Percentiles rank a stretch among this genome's conserved stretches.
Conservation (phyloP, 2,329 filamentous ascomycete species). For the Talaromyces sp. region DNA sequence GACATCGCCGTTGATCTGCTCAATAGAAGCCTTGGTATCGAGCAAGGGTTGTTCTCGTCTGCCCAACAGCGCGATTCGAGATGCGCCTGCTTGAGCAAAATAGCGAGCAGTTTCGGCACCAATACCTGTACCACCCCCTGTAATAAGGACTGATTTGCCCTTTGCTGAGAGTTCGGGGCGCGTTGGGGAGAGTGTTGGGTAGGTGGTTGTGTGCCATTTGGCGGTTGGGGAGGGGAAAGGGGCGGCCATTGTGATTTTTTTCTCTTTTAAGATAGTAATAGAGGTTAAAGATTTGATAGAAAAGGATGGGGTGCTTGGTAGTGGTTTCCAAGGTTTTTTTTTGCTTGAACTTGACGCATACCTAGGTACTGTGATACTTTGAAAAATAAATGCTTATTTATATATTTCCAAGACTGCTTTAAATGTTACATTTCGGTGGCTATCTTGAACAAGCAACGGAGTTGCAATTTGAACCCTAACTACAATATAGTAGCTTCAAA, state of each 20-base stretch:
- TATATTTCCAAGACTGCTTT: not conserved
- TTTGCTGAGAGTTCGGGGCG: slow-evolving; percentile 38
- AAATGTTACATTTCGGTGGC: too few species aligned
- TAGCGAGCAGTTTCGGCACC: slow-evolving; percentile 39
- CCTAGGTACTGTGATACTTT: not conserved
- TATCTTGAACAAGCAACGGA: not conserved
- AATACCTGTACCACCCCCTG: slow-evolving; percentile 45
- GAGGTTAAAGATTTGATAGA: not conserved
- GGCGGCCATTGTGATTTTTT: slow-evolving; percentile 19
- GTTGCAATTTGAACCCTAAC: not conserved
- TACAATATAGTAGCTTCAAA: not conserved
- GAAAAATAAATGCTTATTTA: too few species aligned
- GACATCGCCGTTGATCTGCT: slow-evolving; percentile 31
- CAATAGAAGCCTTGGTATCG: slow-evolving; percentile 34
- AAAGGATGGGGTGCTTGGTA: not conserved
- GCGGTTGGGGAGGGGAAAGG: slow-evolving; percentile 38
- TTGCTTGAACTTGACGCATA: too few species aligned
- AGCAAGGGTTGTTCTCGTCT: slow-evolving; percentile 33
- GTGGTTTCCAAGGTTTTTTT: too few species aligned
- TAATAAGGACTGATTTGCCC: slow-evolving; percentile 40
- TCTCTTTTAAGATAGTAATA: not conserved
- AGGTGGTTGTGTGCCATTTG: slow-evolving; percentile 20
- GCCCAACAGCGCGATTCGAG: slow-evolving; percentile 42
- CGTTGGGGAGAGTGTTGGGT: slow-evolving; percentile 34
- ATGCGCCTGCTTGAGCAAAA: slow-evolving; percentile 44